phyloP scores from a whole-genome alignment of 495 filamentous ascomycete species.

The Hamigera avellanea region DNA sequence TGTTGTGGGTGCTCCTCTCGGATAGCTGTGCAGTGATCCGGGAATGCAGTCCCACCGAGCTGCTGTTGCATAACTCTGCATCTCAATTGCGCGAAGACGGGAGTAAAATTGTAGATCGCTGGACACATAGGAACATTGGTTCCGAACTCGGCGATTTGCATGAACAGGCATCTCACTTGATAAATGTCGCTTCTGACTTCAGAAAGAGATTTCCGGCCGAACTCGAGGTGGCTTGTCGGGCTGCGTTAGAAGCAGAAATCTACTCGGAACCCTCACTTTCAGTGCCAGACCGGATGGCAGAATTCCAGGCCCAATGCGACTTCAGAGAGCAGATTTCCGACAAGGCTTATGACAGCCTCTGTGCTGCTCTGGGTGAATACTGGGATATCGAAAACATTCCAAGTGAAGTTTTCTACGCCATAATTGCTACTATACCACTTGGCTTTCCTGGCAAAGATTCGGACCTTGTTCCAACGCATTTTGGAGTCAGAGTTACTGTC shows the following conservation, averaged over 20 bases:
- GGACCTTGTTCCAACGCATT: constrained; percentile 42
- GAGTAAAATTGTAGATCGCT: constrained; percentile 29
- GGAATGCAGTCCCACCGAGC: constrained; percentile 65
- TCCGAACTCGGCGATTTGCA: constrained; percentile 26
- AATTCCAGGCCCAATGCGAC: constrained; percentile 58
- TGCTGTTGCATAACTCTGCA: constrained; percentile 39
- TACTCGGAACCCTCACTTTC: constrained; percentile 54
- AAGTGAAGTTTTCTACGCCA: constrained; percentile 37
- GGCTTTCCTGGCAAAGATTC: constrained; percentile 32
- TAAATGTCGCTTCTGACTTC: constrained; percentile 50
- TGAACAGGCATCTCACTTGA: constrained; percentile 33
- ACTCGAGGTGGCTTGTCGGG: constrained; percentile 46
- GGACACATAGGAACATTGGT: constrained; percentile 29
- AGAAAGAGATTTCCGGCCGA: constrained; percentile 45
- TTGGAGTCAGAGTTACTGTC: constrained; percentile 62
- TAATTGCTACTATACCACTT: constrained; percentile 31
- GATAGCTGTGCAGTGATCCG: constrained; percentile 70
- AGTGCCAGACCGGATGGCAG: constrained; percentile 55
- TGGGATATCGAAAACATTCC: constrained; percentile 33
- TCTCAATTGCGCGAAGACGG: constrained; percentile 19
- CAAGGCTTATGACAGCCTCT: constrained; percentile 43
- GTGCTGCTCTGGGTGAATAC: constrained; percentile 26
- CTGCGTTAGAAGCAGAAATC: constrained; percentile 54
- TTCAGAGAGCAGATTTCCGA: constrained; percentile 65
- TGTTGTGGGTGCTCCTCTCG: constrained; percentile 73